Evolutionary conservation across 2,329 filamentous ascomycete genomes (phyloP).

Genomic region (Emergomyces africanus): DNA sequence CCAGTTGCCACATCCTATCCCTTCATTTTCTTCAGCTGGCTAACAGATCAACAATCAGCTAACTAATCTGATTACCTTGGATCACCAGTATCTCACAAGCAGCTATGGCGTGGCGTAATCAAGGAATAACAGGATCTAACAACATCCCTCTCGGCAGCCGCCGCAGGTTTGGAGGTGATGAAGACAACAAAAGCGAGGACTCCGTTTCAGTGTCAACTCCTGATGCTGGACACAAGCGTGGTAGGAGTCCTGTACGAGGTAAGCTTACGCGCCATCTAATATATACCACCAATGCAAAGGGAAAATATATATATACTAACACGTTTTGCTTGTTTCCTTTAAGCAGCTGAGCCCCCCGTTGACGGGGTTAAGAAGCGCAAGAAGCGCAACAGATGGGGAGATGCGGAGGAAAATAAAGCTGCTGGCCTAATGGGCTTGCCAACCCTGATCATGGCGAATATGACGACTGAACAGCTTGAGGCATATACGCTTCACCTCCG

Average conservation of each 20-base stretch:
- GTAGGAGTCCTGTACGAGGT: slow-evolving; percentile 81
- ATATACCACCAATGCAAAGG: not conserved
- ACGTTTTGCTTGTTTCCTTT: not conserved
- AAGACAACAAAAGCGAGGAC: slow-evolving; percentile 32
- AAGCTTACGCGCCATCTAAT: slow-evolving; percentile 21
- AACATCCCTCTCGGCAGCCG: slow-evolving; percentile 87
- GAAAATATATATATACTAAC: not conserved
- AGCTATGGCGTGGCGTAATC: slow-evolving; percentile 51
- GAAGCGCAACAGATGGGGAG: slow-evolving; percentile 98
- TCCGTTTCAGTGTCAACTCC: slow-evolving; percentile 34
- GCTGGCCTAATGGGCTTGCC: slow-evolving; percentile 95
- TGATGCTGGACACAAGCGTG: slow-evolving; percentile 57
- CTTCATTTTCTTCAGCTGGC: not conserved
- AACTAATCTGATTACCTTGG: not conserved
- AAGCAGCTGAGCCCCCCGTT: slow-evolving; percentile 36
- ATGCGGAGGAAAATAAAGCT: slow-evolving; percentile 95
- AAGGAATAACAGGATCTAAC: slow-evolving; percentile 93
- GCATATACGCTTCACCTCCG: slow-evolving; percentile 92
- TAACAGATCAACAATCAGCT: not conserved
- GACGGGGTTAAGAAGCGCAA: slow-evolving; percentile 83
- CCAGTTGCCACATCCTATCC: not conserved
- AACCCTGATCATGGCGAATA: slow-evolving; percentile 90
- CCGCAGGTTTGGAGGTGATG: slow-evolving; percentile 60
- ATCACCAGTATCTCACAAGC: not conserved
- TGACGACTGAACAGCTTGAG: slow-evolving; percentile 97